A percentile compares a stretch with the other conserved stretches of the same genome.
These are phyloP conservation scores for Magnolia officinalis DNA, from an alignment of 164 flowering plant species.

Conservation along the genomic window DNA sequence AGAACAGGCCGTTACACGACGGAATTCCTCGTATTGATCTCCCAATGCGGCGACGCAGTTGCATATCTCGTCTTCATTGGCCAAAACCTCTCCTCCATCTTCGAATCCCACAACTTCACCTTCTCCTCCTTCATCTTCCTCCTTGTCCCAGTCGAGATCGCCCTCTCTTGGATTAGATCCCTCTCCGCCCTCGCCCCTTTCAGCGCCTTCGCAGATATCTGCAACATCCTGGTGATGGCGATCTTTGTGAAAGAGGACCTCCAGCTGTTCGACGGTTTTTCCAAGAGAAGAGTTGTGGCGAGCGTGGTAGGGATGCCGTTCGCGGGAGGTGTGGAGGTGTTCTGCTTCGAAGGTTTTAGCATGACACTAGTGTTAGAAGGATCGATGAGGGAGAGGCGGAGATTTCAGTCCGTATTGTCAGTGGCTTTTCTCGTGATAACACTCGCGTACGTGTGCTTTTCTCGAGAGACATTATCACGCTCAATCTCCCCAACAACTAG, in stretches of 20 bases:
- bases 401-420: constrained; percentile 17
- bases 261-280: constrained; percentile 14
- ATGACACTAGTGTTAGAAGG: constrained; percentile 26
- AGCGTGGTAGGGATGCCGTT: constrained; percentile 18
- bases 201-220: constrained; percentile 27
- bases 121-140: constrained; percentile 19
- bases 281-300: constrained; percentile 8
- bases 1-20: constrained; percentile 17
- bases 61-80: constrained; percentile 28
- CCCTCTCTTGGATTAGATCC: constrained; percentile 25
- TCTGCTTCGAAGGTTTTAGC: constrained; percentile 33
- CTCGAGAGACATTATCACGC: constrained; percentile 28
- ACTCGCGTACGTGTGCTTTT: constrained; percentile 17
- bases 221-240: constrained; percentile 26
- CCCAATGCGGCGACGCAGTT: constrained; percentile 28
- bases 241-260: constrained; percentile 24
- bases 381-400: constrained; percentile 21
- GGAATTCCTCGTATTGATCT: constrained; percentile 18
- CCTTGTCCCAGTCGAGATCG: constrained; percentile 23
- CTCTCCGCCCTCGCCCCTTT: constrained; percentile 26
- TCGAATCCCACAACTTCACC: constrained; percentile 3
- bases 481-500: constrained; percentile 28
- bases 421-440: constrained; percentile 18
- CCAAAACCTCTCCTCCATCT: constrained; percentile 25
- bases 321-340: constrained; percentile 28